phyloP scores from a whole-genome alignment of 768 basidiomycete genomes.

The Sporobolomyces pararoseus region DNA sequence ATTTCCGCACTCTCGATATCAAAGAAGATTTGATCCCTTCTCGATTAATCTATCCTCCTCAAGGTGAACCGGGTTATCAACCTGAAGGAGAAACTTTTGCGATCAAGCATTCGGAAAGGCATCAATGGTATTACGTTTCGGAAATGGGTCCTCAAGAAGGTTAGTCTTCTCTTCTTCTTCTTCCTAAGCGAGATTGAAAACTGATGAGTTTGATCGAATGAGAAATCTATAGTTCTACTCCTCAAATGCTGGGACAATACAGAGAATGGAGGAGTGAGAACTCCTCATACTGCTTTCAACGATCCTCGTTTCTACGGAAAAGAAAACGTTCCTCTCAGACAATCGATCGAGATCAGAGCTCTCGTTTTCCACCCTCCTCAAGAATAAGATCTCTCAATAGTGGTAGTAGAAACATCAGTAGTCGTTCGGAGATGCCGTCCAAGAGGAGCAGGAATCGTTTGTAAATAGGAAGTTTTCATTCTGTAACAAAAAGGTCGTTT shows the following conservation, averaged over 20 bases:
- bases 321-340: slow-evolving; percentile 15
- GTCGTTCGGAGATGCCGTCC: not conserved
- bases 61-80: slow-evolving; percentile 14
- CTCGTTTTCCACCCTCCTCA: slow-evolving; percentile 37
- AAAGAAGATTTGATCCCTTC: slow-evolving; percentile 5
- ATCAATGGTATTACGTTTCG: slow-evolving; percentile 31
- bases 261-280: slow-evolving; percentile 8
- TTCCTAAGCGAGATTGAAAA: not conserved
- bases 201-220: too few species aligned
- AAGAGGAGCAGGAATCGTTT: too few species aligned
- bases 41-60: slow-evolving; percentile 28
- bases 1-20: slow-evolving; percentile 21
- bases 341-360: slow-evolving; percentile 37
- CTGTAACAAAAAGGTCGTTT: too few species aligned
- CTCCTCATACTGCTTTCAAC: slow-evolving; percentile 34
- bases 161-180: not conserved
- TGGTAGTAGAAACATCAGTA: not conserved
- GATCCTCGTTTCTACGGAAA: slow-evolving; percentile 28
- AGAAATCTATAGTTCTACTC: slow-evolving; percentile 12
- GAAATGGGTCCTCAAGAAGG: slow-evolving; percentile 35
- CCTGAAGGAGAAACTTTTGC: slow-evolving; percentile 30
- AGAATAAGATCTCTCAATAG: not conserved
- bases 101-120: slow-evolving; percentile 7
- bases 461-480: too few species aligned
- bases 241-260: slow-evolving; percentile 38